Percentiles rank a stretch among this genome's conserved stretches.
These are phyloP conservation scores for Lepidium didymum DNA, from an alignment of 345 rosid genomes.

Conservation along the genomic window DNA sequence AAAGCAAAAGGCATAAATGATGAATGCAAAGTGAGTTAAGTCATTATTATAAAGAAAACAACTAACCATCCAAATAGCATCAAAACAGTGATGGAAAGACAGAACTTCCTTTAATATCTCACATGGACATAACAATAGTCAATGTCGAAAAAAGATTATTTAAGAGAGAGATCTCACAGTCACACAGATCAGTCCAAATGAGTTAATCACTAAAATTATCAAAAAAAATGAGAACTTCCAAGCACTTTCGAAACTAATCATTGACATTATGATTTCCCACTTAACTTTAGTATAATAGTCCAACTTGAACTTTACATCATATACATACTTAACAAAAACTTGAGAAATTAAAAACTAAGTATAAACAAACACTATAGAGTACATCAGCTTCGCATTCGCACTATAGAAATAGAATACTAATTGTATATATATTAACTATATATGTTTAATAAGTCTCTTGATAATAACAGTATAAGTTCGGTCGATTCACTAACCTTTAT, in stretches of 20 bases:
- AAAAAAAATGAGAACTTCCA: constrained; percentile 15
- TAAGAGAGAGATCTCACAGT: background rate
- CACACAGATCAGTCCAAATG: constrained; percentile 21
- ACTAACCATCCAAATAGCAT: background rate
- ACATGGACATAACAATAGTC: constrained; percentile 28
- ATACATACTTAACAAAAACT: background rate
- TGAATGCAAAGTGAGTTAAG: constrained; percentile 5
- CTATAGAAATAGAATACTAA: background rate
- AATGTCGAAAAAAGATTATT: constrained; percentile 13
- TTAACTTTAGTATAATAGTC: background rate
- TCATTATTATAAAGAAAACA: background rate
- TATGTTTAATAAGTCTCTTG: background rate
- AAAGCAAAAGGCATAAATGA: background rate
- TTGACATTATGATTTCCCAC: constrained; percentile 24
- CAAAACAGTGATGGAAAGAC: constrained; percentile 21
- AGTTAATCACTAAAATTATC: constrained; percentile 11
- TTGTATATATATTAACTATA: background rate
- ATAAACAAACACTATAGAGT: constrained; percentile 13
- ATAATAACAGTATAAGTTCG: background rate
- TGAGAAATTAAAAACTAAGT: background rate
- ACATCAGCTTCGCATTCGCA: background rate
- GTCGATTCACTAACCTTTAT: background rate
- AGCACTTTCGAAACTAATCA: constrained; percentile 33
- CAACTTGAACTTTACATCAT: constrained; percentile 8
- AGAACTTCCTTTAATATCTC: constrained; percentile 6